phyloP scores from a whole-genome alignment of 2,329 filamentous ascomycete species.

The Chaetothyriales sp. region DNA sequence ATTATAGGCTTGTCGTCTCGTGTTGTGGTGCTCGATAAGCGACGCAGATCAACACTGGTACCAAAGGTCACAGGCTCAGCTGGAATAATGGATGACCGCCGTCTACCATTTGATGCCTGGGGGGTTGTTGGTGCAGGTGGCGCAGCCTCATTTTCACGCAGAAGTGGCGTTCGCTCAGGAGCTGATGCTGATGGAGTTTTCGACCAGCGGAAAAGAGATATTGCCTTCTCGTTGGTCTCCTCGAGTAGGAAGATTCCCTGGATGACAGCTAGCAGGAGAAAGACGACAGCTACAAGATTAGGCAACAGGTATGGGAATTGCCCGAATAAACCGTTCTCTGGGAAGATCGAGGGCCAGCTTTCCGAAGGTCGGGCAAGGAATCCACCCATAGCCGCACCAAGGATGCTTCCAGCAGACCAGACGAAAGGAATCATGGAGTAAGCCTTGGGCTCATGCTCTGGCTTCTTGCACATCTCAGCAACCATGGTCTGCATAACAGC shows the following conservation, averaged over 20 bases:
- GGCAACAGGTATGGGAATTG: constrained; percentile 6
- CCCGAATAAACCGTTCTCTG: constrained; percentile 3
- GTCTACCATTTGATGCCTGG: not conserved
- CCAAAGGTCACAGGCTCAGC: constrained; percentile 1
- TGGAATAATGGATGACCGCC: not conserved
- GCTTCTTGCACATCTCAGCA: constrained; percentile 51
- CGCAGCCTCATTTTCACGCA: not conserved
- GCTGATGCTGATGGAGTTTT: not conserved
- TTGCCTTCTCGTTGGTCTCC: constrained; percentile 2
- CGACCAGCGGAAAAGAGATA: not conserved
- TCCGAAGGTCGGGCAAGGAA: constrained; percentile 3
- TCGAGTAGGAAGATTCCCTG: constrained; percentile 2
- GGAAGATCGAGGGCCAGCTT: constrained; percentile 1
- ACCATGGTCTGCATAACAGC: constrained; percentile 62
- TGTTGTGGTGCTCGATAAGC: constrained; percentile 1
- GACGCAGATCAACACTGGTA: constrained; percentile 2
- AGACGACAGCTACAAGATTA: constrained; percentile 3
- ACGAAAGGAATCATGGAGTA: constrained; percentile 6
- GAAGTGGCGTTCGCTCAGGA: constrained; percentile 2
- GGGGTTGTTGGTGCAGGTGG: not conserved
- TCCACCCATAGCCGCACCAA: constrained; percentile 5
- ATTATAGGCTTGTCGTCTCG: not conserved
- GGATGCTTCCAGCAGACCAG: constrained; percentile 2
- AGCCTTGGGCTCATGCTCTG: constrained; percentile 26
- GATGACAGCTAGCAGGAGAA: constrained; percentile 1